Percentiles rank a stretch among this genome's conserved stretches.
phyloP scores from a whole-genome alignment of 1,139 yeast species.

The Wickerhamomyces sp. region DNA sequence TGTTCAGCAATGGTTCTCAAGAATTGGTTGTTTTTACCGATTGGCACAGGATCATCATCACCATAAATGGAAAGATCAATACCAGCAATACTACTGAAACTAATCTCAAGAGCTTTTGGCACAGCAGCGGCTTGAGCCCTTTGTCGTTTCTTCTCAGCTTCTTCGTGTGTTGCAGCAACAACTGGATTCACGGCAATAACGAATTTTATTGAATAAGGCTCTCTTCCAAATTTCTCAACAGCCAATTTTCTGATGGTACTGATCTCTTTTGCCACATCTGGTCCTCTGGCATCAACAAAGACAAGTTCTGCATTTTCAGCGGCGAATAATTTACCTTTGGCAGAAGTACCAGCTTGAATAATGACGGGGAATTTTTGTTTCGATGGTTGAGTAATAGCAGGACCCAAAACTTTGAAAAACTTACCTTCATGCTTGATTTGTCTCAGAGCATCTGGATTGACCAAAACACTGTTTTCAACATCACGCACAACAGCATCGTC shows the following conservation, averaged over 20 bases:
- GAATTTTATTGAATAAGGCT: conserved; percentile 25
- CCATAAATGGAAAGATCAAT: too few relatives aligned
- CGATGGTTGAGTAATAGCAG: conserved; percentile 33
- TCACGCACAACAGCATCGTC: conserved; percentile 35
- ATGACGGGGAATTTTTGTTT: conserved; percentile 39
- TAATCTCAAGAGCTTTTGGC: too few relatives aligned
- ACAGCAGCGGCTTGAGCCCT: too few relatives aligned
- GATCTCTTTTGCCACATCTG: conserved; percentile 29
- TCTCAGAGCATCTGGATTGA: conserved; percentile 33
- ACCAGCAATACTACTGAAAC: too few relatives aligned
- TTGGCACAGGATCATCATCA: too few relatives aligned
- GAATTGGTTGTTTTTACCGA: too few relatives aligned
- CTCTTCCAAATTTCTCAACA: conserved; percentile 22
- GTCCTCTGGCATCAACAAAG: conserved; percentile 30
- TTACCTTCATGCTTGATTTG: conserved; percentile 33
- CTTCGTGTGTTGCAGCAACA: conserved; percentile 29
- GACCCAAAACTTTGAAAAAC: conserved; percentile 36
- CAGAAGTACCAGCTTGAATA: conserved; percentile 44
- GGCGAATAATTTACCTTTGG: conserved; percentile 37
- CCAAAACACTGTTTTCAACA: conserved; percentile 27
- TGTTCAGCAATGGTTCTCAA: too few relatives aligned
- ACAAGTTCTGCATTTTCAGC: conserved; percentile 40
- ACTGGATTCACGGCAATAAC: conserved; percentile 25
- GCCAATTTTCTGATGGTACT: conserved; percentile 27
- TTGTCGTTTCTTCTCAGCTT: conserved; percentile 31